Evolutionary conservation across 2,329 filamentous ascomycete species (phyloP).

Genomic region (Acrocalymma vagum): DNA sequence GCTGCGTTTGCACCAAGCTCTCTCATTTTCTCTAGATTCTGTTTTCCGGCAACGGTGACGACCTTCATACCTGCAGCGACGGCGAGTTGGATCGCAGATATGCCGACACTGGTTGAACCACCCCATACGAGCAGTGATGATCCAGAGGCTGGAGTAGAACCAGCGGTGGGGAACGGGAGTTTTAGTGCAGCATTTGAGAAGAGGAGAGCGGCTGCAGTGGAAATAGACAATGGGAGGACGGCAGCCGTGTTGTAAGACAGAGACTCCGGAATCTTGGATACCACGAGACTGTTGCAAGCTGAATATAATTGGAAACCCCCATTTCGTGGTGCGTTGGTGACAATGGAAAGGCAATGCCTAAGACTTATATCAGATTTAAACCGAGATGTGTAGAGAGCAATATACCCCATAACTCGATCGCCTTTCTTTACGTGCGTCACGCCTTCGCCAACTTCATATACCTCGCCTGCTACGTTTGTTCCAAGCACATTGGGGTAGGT

Average conservation of each 20-base stretch:
- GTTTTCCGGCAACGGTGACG: constrained; percentile 46
- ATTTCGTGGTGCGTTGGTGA: constrained; percentile 27
- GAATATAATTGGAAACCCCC: constrained; percentile 49
- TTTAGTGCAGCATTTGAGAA: constrained; percentile 51
- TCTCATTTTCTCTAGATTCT: constrained; percentile 39
- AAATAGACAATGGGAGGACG: constrained; percentile 55
- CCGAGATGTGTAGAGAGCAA: not conserved
- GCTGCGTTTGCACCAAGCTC: constrained; percentile 37
- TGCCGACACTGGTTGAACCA: constrained; percentile 55
- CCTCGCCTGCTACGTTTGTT: constrained; percentile 55
- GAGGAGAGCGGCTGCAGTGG: constrained; percentile 54
- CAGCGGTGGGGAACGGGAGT: constrained; percentile 49
- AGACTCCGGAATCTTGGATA: constrained; percentile 48
- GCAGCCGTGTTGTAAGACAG: constrained; percentile 49
- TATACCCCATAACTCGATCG: constrained; percentile 53
- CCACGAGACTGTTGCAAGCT: constrained; percentile 31
- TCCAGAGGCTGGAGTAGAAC: constrained; percentile 35
- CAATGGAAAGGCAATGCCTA: constrained; percentile 37
- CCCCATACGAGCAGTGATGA: constrained; percentile 61
- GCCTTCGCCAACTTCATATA: constrained; percentile 55
- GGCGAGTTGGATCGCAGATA: constrained; percentile 55
- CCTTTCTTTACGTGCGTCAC: constrained; percentile 56
- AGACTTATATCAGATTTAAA: constrained; percentile 1
- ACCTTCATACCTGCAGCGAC: constrained; percentile 52
- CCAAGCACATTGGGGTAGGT: constrained; percentile 48